Percentiles rank a stretch among this genome's conserved stretches.
Evolutionary conservation across 495 filamentous ascomycete genomes (phyloP).

Genomic region (Amphirosellinia nigrospora): DNA sequence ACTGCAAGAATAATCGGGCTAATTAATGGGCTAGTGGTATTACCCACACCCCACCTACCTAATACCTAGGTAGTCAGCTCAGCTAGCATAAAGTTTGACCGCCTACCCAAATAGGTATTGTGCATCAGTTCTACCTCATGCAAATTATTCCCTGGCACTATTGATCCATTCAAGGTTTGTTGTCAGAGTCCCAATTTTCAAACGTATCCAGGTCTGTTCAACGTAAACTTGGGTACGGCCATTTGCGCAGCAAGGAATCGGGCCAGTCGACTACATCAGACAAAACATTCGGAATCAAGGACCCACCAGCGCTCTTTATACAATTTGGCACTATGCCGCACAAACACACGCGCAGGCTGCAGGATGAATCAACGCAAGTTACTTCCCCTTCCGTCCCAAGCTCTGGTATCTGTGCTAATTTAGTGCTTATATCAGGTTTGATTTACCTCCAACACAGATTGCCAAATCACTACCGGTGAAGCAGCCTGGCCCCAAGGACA

Average conservation of each 20-base stretch:
- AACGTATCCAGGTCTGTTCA: background rate
- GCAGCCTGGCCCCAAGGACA: constrained; percentile 37
- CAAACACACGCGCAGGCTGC: constrained; percentile 74
- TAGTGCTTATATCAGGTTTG: constrained; percentile 54
- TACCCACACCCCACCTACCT: constrained; percentile 4
- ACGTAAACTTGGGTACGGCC: too few relatives aligned
- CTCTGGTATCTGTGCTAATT: constrained; percentile 35
- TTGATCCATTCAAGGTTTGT: background rate
- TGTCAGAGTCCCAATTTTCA: background rate
- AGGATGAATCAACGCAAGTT: constrained; percentile 52
- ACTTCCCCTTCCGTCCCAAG: background rate
- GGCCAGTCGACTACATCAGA: background rate
- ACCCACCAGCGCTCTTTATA: too few relatives aligned
- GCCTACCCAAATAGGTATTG: background rate
- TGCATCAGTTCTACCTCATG: background rate
- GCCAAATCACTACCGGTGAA: constrained; percentile 72
- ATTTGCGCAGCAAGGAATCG: background rate
- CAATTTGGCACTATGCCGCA: constrained; percentile 70
- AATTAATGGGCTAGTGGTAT: background rate
- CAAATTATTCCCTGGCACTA: constrained; percentile 16
- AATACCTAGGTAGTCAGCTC: background rate
- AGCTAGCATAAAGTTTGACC: background rate
- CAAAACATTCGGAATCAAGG: background rate
- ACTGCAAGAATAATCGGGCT: background rate
- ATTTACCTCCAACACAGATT: constrained; percentile 75